These are phyloP conservation scores for Candida incommunis DNA, from an alignment of 805 yeast genomes.

Conservation along the genomic window DNA sequence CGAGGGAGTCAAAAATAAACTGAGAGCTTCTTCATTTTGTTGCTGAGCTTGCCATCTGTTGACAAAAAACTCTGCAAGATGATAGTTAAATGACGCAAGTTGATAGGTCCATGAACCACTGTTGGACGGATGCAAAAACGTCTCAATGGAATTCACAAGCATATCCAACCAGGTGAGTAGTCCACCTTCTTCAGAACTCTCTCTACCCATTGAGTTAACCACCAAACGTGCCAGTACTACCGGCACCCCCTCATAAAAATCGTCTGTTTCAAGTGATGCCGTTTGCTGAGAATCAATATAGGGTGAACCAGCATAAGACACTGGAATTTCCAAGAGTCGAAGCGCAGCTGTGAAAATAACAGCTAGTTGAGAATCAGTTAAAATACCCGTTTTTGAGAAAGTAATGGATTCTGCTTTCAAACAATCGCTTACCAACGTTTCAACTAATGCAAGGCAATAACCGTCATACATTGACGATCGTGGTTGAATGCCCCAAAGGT, in stretches of 20 bases:
- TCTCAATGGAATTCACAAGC: conserved; percentile 53
- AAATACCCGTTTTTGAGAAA: not conserved
- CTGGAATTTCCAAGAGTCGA: not conserved
- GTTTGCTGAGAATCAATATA: conserved; percentile 1
- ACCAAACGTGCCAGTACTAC: not conserved
- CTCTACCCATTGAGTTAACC: not conserved
- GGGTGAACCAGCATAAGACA: not conserved
- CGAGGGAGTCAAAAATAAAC: not conserved
- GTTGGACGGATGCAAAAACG: conserved; percentile 87
- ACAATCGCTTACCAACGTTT: not conserved
- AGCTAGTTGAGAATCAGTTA: not conserved
- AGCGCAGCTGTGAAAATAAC: not conserved
- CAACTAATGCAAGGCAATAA: not conserved
- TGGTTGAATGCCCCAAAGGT: not conserved
- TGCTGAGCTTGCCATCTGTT: conserved; percentile 25
- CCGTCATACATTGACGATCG: conserved; percentile 1
- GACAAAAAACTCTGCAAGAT: conserved; percentile 29
- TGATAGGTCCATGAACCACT: conserved; percentile 75
- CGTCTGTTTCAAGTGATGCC: not conserved
- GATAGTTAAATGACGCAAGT: conserved; percentile 50
- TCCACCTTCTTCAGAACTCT: conserved; percentile 17
- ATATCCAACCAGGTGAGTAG: conserved; percentile 38
- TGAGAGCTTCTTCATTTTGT: conserved; percentile 10
- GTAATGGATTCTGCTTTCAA: not conserved
- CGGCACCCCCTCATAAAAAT: not conserved